Evolutionary conservation across 2,329 filamentous ascomycete species (phyloP).

Genomic region (Aspergillus oerlinghausenensis): DNA sequence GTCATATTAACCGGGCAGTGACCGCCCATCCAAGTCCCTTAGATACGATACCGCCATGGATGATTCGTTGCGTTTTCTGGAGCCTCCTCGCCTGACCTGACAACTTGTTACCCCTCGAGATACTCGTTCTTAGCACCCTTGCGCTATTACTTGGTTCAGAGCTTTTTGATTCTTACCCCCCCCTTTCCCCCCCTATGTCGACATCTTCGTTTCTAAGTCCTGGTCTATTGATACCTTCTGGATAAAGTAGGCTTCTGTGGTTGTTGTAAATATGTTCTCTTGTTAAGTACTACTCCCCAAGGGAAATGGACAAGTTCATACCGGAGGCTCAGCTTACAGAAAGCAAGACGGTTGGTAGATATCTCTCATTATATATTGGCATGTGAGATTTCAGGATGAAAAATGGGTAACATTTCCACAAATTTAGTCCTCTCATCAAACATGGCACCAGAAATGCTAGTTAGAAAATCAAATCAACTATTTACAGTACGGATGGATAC

Average conservation of each 20-base stretch:
- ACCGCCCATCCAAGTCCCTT: too few relatives aligned
- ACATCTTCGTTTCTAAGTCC: not conserved
- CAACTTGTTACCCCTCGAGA: slow-evolving; percentile 8
- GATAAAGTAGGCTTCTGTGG: slow-evolving; percentile 1
- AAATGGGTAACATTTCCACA: not conserved
- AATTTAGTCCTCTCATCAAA: not conserved
- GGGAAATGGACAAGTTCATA: not conserved
- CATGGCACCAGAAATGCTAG: not conserved
- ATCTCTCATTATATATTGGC: not conserved
- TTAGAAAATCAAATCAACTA: not conserved
- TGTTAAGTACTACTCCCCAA: not conserved
- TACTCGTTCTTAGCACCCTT: not conserved
- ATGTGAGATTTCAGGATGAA: not conserved
- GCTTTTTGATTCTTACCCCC: slow-evolving; percentile 8
- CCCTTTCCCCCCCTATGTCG: slow-evolving; percentile 9
- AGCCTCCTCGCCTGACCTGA: not conserved
- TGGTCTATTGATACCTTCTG: not conserved
- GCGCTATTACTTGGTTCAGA: not conserved
- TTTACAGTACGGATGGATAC: slow-evolving; percentile 3
- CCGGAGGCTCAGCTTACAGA: not conserved
- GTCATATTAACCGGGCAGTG: slow-evolving; percentile 34
- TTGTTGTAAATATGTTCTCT: slow-evolving; percentile 14
- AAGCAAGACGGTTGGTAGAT: not conserved
- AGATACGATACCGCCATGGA: not conserved
- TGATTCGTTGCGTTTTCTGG: not conserved